Evolutionary conservation across 2,329 filamentous ascomycete genomes (phyloP).

Genomic region (Rutstroemia sydowiana): DNA sequence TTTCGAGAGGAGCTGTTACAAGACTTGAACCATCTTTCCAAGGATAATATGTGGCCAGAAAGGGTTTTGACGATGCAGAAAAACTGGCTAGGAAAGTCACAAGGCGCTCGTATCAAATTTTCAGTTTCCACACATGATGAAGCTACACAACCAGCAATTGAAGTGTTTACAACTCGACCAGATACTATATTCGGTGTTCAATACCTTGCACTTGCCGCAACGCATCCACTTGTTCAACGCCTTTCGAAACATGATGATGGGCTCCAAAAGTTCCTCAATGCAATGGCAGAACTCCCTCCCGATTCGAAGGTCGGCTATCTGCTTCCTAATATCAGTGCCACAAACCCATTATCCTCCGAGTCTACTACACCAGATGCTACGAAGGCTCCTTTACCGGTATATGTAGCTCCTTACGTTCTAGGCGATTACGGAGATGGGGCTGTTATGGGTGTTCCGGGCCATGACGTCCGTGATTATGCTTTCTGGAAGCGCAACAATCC

Average conservation of each 20-base stretch:
- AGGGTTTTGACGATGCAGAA: conserved; percentile 75
- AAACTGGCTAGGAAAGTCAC: conserved; percentile 81
- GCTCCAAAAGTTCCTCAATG: conserved; percentile 61
- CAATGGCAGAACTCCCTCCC: conserved; percentile 46
- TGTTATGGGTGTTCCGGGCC: conserved; percentile 86
- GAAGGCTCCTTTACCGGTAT: conserved; percentile 60
- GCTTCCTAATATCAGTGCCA: conserved; percentile 52
- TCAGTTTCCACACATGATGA: conserved; percentile 38
- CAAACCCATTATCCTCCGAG: conserved; percentile 58
- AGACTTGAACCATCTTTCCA: conserved; percentile 59
- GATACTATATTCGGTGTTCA: conserved; percentile 86
- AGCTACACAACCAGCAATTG: conserved; percentile 35
- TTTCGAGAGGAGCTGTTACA: conserved; percentile 67
- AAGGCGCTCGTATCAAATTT: conserved; percentile 67
- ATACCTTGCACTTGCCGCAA: conserved; percentile 70
- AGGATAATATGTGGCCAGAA: conserved; percentile 68
- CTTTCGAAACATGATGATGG: conserved; percentile 52
- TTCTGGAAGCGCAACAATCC: conserved; percentile 71
- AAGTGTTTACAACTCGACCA: conserved; percentile 77
- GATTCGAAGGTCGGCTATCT: conserved; percentile 62
- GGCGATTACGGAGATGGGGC: conserved; percentile 81
- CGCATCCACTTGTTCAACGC: conserved; percentile 59
- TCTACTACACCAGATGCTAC: conserved; percentile 42
- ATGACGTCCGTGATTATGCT: conserved; percentile 68
- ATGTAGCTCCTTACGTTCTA: conserved; percentile 77